phyloP scores from a whole-genome alignment of 176 grass and related monocot species.

The Oryza rufipogon region DNA sequence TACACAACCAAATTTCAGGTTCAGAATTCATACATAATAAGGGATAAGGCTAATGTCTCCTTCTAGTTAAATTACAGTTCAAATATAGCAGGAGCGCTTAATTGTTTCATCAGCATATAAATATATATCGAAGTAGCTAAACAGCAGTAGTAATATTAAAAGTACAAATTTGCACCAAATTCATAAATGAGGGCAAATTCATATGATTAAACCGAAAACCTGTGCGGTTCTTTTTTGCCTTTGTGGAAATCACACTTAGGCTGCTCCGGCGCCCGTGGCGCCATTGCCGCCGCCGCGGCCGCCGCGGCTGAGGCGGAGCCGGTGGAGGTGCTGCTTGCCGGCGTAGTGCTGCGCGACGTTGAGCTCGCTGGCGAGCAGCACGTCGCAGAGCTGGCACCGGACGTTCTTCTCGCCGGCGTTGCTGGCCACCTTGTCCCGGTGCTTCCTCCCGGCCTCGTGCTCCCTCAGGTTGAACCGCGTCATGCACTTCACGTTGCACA shows the following conservation, averaged over 20 bases:
- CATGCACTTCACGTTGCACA: slow-evolving; percentile 47
- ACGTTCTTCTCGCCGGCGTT: slow-evolving; percentile 44
- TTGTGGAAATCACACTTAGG: neutral
- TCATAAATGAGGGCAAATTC: too few relatives aligned
- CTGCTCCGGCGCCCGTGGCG: neutral
- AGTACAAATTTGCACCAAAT: neutral
- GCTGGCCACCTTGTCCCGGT: slow-evolving; percentile 42
- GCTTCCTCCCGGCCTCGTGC: slow-evolving; percentile 49
- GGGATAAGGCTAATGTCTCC: too few relatives aligned
- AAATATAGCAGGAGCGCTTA: neutral
- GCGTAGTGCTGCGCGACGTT: slow-evolving; percentile 49
- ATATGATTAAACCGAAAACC: neutral
- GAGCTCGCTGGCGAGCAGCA: slow-evolving; percentile 32
- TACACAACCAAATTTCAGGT: neutral
- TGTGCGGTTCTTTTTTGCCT: neutral
- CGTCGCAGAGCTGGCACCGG: slow-evolving; percentile 45
- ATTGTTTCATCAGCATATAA: neutral
- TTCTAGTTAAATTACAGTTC: too few relatives aligned
- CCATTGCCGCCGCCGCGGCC: neutral
- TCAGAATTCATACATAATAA: neutral
- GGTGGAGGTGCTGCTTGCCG: slow-evolving; percentile 41
- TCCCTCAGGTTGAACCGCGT: slow-evolving; percentile 38
- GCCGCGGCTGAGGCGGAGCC: neutral
- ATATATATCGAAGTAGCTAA: too few relatives aligned
- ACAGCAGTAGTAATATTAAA: neutral